Evolutionary conservation across 2,329 filamentous ascomycete genomes (phyloP).

Genomic region (Coniochaeta hoffmannii): DNA sequence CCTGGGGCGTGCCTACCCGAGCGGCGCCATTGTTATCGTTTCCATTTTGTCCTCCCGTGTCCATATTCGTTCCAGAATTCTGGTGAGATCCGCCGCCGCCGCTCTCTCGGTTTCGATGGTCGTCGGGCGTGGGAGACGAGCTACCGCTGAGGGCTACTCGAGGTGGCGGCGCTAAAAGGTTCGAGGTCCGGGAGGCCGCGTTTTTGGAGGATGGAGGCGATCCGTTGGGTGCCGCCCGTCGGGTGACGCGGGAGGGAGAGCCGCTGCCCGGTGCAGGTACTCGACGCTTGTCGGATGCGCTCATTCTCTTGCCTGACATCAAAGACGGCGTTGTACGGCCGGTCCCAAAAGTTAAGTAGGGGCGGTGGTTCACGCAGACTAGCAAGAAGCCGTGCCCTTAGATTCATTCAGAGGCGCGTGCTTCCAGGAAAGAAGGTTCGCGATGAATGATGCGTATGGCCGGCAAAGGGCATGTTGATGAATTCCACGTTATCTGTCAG

Average conservation of each 20-base stretch:
- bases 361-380: neutral
- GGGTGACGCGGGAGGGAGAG: slow-evolving; percentile 1
- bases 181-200: slow-evolving; percentile 1
- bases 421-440: neutral
- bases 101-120: slow-evolving; percentile 9
- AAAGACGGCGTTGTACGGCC: neutral
- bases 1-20: slow-evolving; percentile 13
- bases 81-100: neutral
- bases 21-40: neutral
- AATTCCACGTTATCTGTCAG: neutral
- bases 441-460: neutral
- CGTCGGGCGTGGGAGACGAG: slow-evolving; percentile 23
- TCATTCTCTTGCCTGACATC: neutral
- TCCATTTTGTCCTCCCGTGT: neutral
- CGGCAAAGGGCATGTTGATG: neutral
- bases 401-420: neutral
- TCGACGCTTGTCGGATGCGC: slow-evolving; percentile 1
- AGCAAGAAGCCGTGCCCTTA: neutral
- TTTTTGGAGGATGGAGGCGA: slow-evolving; percentile 9
- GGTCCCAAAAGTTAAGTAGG: neutral
- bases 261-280: neutral
- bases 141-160: slow-evolving; percentile 29
- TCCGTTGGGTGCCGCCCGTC: neutral
- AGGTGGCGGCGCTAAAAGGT: slow-evolving; percentile 31
- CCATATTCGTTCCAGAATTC: neutral